Percentiles rank a stretch among this genome's conserved stretches.
Evolutionary conservation across 2,329 filamentous ascomycete genomes (phyloP).

Genomic region (Neonectria faginata): DNA sequence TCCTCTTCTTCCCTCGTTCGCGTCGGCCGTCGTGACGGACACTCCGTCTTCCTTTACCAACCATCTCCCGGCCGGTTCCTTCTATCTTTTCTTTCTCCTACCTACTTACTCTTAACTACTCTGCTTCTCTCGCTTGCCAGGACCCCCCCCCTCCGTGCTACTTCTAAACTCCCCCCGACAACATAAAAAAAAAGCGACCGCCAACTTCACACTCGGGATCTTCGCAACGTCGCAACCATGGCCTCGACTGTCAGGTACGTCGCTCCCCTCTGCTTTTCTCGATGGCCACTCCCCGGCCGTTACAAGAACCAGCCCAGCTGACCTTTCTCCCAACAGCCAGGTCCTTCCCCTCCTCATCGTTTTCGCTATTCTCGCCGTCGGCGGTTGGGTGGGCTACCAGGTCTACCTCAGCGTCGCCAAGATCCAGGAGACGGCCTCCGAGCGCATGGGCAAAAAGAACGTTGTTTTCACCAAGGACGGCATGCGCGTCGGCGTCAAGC

Average conservation of each 20-base stretch:
- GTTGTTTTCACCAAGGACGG: conserved; percentile 82
- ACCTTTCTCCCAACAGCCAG: conserved; percentile 56
- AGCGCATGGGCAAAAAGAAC: conserved; percentile 81
- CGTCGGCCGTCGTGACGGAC: not conserved
- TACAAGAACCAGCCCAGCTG: conserved; percentile 13
- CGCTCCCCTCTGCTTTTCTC: not conserved
- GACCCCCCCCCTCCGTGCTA: conserved; percentile 6
- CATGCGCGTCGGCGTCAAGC: conserved; percentile 76
- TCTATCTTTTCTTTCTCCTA: not conserved
- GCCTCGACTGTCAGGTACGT: conserved; percentile 42
- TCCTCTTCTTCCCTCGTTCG: conserved; percentile 12
- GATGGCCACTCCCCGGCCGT: not conserved
- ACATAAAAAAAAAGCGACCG: not conserved
- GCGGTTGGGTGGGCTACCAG: conserved; percentile 77
- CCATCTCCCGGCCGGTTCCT: not conserved
- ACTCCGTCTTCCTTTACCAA: not conserved
- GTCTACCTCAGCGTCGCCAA: conserved; percentile 76
- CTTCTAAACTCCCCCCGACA: conserved; percentile 6
- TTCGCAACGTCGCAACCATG: conserved; percentile 31
- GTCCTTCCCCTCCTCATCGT: conserved; percentile 76
- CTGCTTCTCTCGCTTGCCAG: not conserved
- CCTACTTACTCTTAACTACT: not conserved
- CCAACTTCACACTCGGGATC: conserved; percentile 1
- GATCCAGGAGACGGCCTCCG: conserved; percentile 72
- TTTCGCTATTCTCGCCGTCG: conserved; percentile 69